Evolutionary conservation across 345 rosid genomes (phyloP), one percentile per base, ranked within the genome.

Genomic region (Heritiera littoralis): DNA sequence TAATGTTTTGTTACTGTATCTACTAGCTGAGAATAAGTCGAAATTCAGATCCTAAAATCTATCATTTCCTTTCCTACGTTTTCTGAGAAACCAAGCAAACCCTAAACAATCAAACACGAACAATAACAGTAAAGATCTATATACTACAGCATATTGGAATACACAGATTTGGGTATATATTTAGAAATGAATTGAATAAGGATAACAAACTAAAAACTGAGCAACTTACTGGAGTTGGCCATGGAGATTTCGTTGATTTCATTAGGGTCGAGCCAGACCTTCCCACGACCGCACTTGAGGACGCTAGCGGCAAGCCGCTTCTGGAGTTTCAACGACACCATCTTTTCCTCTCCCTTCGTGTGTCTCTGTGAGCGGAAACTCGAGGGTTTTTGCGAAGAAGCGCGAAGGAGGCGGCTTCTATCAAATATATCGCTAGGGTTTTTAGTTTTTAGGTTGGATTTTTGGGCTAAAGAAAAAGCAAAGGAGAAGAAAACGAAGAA

Each of bases 291-390:
- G 15, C 97, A 92, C 69, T 87, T 88, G 83, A 90, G 88, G 9
- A 90, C 92, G 85, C 91, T 89, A 9, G 92, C 86, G 72, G 92
- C 84, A 20, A 92, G 92, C 87, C 94, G 88, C 89, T 92, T 92
- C 80, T 90, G 96, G 13, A 85, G 77, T 86, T 92, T 90, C 76
- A 90, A 70, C 74, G 92, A 89, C 49, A 89, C 94, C 92, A 92
- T 92, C 5, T 38, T 59, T 20, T 40, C 80, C 78, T 74, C 41
- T 77, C 78, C 67, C 58, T 56, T 46, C 38, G 70, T 66, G 54
- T 10, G 59, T 23, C 28, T 28, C 55, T 13, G 52, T 59, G 59
- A 46, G 75, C 13, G 76, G 80, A 48, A 43, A 76, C 68, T 69
- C 38, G 3, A 80, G 81, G 81, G 79, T 61, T 79, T 72, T 72